phyloP scores from a whole-genome alignment of 306 rosid species.

The Oxytropis ochrocephala region DNA sequence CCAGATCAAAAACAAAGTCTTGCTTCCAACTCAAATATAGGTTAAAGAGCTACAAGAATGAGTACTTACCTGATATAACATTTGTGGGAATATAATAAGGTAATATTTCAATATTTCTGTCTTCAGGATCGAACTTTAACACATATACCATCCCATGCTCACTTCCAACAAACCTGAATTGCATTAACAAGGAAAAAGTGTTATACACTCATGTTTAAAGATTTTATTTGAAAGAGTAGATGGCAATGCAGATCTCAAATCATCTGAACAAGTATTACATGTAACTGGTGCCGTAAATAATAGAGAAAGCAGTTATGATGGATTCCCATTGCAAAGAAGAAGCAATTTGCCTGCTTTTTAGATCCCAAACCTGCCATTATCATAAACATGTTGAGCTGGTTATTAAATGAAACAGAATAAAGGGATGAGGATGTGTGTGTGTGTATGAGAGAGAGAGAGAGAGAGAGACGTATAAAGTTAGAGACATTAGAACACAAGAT shows the following conservation, averaged over 20 bases:
- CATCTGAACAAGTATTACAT: constrained; percentile 52
- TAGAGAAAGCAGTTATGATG: constrained; percentile 82
- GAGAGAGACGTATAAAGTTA: not conserved
- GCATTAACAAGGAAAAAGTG: constrained; percentile 24
- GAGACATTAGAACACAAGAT: not conserved
- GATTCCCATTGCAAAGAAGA: constrained; percentile 78
- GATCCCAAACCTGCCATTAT: constrained; percentile 86
- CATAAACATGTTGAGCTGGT: constrained; percentile 36
- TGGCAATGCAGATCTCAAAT: constrained; percentile 18
- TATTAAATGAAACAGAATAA: constrained; percentile 6
- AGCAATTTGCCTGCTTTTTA: constrained; percentile 66
- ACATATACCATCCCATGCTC: constrained; percentile 73
- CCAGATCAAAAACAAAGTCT: not conserved
- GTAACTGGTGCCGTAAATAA: constrained; percentile 69
- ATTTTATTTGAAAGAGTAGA: constrained; percentile 15
- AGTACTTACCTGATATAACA: constrained; percentile 60
- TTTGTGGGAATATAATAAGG: constrained; percentile 76
- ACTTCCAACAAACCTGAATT: constrained; percentile 71
- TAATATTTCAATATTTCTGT: constrained; percentile 42
- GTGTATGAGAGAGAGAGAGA: not conserved
- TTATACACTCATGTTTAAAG: constrained; percentile 5
- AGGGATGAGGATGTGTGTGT: not conserved
- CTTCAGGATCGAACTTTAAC: constrained; percentile 50
- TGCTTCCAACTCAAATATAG: constrained; percentile 12
- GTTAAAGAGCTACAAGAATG: constrained; percentile 18